These are phyloP conservation scores for Ophiognomonia clavigignenti-juglandacearum DNA, from an alignment of 2,329 filamentous ascomycete genomes.

Conservation along the genomic window DNA sequence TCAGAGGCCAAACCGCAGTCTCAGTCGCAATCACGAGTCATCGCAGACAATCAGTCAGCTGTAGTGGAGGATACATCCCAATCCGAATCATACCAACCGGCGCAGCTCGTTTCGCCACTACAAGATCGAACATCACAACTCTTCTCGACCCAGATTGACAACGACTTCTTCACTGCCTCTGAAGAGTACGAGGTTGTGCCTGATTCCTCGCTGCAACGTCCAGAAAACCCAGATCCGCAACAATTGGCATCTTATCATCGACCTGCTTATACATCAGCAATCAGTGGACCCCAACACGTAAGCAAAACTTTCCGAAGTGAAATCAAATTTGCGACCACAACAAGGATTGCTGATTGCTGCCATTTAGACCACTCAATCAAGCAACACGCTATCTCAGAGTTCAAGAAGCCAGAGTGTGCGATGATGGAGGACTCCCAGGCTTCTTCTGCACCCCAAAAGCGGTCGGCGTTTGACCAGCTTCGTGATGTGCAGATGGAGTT, in stretches of 20 bases:
- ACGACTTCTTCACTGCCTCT: constrained; percentile 11
- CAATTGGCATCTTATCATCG: neutral
- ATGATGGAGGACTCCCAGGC: constrained; percentile 11
- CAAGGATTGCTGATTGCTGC: neutral
- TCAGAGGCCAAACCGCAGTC: neutral
- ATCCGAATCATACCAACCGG: constrained; percentile 14
- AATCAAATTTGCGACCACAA: too few species aligned
- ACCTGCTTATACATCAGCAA: neutral
- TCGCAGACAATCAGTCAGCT: neutral
- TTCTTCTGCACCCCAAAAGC: neutral
- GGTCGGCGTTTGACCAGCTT: constrained; percentile 5
- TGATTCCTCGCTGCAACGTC: constrained; percentile 1
- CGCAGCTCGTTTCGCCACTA: constrained; percentile 11
- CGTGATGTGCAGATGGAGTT: constrained; percentile 11
- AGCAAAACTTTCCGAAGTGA: neutral
- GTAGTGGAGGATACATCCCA: neutral
- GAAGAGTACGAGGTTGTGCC: constrained; percentile 13
- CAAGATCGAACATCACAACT: constrained; percentile 2
- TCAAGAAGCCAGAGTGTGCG: neutral
- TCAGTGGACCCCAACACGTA: neutral
- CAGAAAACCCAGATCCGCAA: neutral
- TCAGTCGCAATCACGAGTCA: neutral
- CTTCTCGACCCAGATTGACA: constrained; percentile 9
- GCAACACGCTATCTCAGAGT: neutral
- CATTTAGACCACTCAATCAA: neutral